These are phyloP conservation scores for Tolypocladium pustulatum DNA, from an alignment of 2,329 filamentous ascomycete species.

Conservation along the genomic window DNA sequence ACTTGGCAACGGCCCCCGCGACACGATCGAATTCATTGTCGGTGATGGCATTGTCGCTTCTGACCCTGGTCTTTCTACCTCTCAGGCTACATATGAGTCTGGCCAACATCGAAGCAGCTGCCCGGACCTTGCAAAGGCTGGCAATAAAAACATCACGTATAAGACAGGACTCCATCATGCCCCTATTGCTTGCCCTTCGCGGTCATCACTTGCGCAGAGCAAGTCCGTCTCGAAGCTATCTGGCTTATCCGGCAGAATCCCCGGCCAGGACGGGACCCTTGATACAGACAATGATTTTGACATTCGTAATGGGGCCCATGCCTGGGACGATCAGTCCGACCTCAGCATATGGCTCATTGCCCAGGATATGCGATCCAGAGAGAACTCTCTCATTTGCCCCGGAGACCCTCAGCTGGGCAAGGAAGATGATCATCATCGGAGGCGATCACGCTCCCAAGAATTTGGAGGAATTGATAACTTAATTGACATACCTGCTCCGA, in stretches of 20 bases:
- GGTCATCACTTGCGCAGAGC: neutral
- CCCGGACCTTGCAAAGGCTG: neutral
- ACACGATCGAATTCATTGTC: constrained; percentile 36
- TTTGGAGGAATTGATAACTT: constrained; percentile 7
- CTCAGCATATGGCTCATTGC: constrained; percentile 26
- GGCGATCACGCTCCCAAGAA: neutral
- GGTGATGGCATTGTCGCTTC: constrained; percentile 1
- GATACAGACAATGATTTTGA: constrained; percentile 16
- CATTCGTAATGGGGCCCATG: constrained; percentile 17
- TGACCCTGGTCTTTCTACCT: neutral
- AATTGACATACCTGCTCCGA: constrained; percentile 3
- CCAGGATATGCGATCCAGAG: constrained; percentile 18
- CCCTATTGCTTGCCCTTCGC: neutral
- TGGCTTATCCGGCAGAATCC: constrained; percentile 1
- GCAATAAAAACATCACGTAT: neutral
- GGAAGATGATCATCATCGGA: neutral
- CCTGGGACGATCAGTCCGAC: constrained; percentile 21
- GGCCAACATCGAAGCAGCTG: neutral
- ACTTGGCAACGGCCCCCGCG: constrained; percentile 31
- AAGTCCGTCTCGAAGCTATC: neutral
- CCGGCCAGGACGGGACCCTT: constrained; percentile 7
- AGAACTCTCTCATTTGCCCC: constrained; percentile 10
- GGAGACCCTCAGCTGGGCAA: constrained; percentile 5
- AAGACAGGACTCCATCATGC: neutral
- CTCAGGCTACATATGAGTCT: neutral